Base-by-base conservation (phyloP, 2,329 filamentous ascomycete species). In the Colletotrichum sp. region DNA sequence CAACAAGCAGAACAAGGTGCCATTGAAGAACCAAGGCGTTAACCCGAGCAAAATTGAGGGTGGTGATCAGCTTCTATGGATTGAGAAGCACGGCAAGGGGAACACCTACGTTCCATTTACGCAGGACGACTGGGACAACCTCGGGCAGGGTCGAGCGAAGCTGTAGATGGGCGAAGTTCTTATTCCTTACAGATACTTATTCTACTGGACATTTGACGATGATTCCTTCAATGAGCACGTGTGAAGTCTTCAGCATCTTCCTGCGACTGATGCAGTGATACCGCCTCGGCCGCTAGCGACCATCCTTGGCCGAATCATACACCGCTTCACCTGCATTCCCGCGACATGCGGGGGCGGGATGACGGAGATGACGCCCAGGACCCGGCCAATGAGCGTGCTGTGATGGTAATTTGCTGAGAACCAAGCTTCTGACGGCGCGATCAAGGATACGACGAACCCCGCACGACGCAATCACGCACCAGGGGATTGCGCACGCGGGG, bases 1-100 rank as follows among this genome's bases (percentile, higher is more conserved):
- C 79, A 94, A 95, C 82, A 96, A 96, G 85, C 94, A 95, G 84
- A 94, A 95, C 81, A 96, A 96, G 43, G 32, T 92, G 3, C 92
- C 92, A 0, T 84, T 95, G 61, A 88, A 93, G 48, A 72, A 75
- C 16, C 63, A 75, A 30, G 73, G 73, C 7, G 73, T 75, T n/a
- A 63, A 75, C 10, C 73, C 69, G 4, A 52, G 63, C 34, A 69
- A 75, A 56, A 52, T 73, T 1, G 55, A 83, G 26, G 78, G 78
- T 1, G 81, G 83, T 3, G 89, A 90, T 69, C 79, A 83, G 32
- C 71, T 90, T 4, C 82, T 87, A 28, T 86, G 94, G 83, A 91
- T 92, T 78, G 92, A 91, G 84, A 69, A 69, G 48, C 73, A 73
- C n/a, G 73, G 88, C 1, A 89, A 89, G 83, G 81, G 87, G 4